Evolutionary conservation across 495 filamentous ascomycete genomes (phyloP).

Genomic region (Lindgomyces ingoldianus): DNA sequence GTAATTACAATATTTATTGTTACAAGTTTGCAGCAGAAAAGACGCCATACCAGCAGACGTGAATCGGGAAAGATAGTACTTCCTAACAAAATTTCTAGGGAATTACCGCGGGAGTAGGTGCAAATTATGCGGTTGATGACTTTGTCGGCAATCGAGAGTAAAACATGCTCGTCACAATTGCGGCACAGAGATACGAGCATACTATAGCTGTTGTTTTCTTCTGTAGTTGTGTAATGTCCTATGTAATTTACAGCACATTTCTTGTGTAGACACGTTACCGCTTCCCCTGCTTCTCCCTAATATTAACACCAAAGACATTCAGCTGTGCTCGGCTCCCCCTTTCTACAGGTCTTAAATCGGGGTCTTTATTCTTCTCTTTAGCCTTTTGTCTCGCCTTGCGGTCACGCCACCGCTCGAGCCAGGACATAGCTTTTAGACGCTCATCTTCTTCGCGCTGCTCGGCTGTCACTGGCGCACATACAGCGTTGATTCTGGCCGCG

Average conservation of each 20-base stretch:
- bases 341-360: slow-evolving; percentile 9
- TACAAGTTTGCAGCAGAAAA: too few species aligned
- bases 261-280: slow-evolving; percentile 1
- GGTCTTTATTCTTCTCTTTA: neutral
- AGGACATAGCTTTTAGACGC: slow-evolving; percentile 9
- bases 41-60: too few species aligned
- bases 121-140: too few species aligned
- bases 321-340: slow-evolving; percentile 15
- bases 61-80: too few species aligned
- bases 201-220: too few species aligned
- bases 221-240: too few species aligned
- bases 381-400: slow-evolving; percentile 11
- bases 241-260: slow-evolving; percentile 1
- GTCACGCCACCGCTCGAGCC: slow-evolving; percentile 8
- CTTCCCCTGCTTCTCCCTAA: slow-evolving; percentile 13
- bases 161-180: too few species aligned
- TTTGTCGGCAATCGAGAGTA: too few species aligned
- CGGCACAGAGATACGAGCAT: too few species aligned
- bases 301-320: slow-evolving; percentile 15
- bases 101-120: too few species aligned
- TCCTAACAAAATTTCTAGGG: too few species aligned
- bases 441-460: slow-evolving; percentile 4
- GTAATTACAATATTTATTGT: too few species aligned
- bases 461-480: slow-evolving; percentile 8
- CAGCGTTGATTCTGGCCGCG: slow-evolving; percentile 5